Conservation (phyloP, 306 rosid genomes). For the Acacia crassicarpa region DNA sequence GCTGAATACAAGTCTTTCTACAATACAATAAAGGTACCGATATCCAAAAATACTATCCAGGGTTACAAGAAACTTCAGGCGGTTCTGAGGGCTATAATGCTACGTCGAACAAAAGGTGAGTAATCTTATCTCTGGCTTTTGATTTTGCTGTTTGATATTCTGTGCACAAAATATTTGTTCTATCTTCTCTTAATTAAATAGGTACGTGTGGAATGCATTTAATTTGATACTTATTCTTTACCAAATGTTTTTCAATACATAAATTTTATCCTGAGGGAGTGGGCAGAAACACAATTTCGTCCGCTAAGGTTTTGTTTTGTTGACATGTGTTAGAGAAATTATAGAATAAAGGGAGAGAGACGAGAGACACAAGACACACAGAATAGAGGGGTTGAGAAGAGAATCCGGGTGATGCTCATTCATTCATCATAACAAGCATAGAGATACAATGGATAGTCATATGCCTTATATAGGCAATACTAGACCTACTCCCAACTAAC, state of each 20-base stretch:
- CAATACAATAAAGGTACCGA: slow-evolving; percentile 83
- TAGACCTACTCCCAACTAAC: too few relatives aligned
- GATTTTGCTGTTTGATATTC: slow-evolving; percentile 14
- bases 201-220: neutral
- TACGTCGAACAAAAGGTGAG: slow-evolving; percentile 96
- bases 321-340: too few relatives aligned
- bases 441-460: too few relatives aligned
- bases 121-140: slow-evolving; percentile 11
- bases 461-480: too few relatives aligned
- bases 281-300: slow-evolving; percentile 17
- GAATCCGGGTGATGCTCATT: too few relatives aligned
- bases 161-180: neutral
- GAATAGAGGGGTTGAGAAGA: too few relatives aligned
- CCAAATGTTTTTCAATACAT: slow-evolving; percentile 1
- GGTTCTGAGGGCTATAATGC: slow-evolving; percentile 97
- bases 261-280: slow-evolving; percentile 13
- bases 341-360: too few relatives aligned
- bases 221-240: slow-evolving; percentile 15
- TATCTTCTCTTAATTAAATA: neutral
- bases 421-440: too few relatives aligned
- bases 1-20: slow-evolving; percentile 85
- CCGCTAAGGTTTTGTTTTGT: slow-evolving; percentile 19
- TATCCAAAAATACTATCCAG: slow-evolving; percentile 76
- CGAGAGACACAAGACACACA: too few relatives aligned
- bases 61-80: slow-evolving; percentile 99